Evolutionary conservation across 2,329 filamentous ascomycete genomes (phyloP), one percentile per base, ranked within the genome.

Genomic region (Cytospora schulzeri): DNA sequence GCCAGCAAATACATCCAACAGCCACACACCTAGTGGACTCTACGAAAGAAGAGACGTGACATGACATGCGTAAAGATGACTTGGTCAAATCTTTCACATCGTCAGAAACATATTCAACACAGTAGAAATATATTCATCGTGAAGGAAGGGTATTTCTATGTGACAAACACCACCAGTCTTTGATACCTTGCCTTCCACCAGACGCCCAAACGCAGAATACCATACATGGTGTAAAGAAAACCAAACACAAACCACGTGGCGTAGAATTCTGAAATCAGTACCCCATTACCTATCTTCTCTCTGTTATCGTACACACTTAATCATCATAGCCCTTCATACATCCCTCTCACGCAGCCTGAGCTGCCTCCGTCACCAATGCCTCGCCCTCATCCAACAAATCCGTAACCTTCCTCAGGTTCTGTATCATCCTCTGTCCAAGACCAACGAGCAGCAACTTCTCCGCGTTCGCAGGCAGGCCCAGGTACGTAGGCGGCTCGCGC

Each of bases 381-480:
- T 99, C 95, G 1, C 92, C 93, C 76, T 99, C 95, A 77, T 99
- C 94, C 73, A 99, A 78, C 76, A 97, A 82, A 69, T 92, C 91
- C 68, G 91, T 91, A 60, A 99, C 91, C 76, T 89, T 91, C 73
- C 89, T 88, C 76, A 98, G 72, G 76, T 97, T 93, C 68, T 84
- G 85, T 71, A 97, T 88, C 85, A 97, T 88, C 72, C 89, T 91
- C 73, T 87, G 86, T 52, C 94, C 96, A 72, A 97, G 88, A 2
- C 92, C 93, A 17, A 97, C 91, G 35, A 99, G 83, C 71, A 99
- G 78, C 74, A 99, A 76, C 79, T 98, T 99, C 87, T 99, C 95
- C 24, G 95, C 95, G 75, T 99, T 97, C 31, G 92, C 92, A 41
- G 95, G 95, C 70, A 99, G 78, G 26, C 95, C 96, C 19, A 99